These are phyloP conservation scores for Entomortierella lignicola DNA, from an alignment of 192 early-diverging fungal genomes.

Conservation along the genomic window DNA sequence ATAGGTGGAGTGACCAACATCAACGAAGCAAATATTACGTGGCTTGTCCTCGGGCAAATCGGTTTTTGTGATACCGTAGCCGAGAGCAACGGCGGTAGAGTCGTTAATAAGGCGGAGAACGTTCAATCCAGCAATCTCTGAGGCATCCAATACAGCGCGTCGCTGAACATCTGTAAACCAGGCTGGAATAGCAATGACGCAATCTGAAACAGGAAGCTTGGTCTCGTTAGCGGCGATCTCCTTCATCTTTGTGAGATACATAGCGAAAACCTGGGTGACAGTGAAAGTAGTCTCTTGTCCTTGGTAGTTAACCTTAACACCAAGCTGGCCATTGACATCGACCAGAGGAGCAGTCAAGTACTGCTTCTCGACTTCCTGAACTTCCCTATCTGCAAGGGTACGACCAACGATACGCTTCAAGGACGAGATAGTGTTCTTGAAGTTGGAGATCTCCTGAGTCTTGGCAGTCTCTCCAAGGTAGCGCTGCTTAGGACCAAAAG, in stretches of 20 bases:
- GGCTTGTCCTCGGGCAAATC: constrained; percentile 97
- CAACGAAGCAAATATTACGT: constrained; percentile 92
- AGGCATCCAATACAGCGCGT: constrained; percentile 88
- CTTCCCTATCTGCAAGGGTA: constrained; percentile 85
- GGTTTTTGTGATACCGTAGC: constrained; percentile 98
- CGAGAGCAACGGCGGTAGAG: constrained; percentile 93
- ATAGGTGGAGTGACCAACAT: constrained; percentile 93
- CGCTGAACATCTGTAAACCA: constrained; percentile 98
- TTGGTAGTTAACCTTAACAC: constrained; percentile 86
- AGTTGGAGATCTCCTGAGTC: constrained; percentile 96
- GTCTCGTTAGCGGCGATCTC: constrained; percentile 89
- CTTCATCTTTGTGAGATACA: constrained; percentile 96
- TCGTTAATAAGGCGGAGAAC: constrained; percentile 94
- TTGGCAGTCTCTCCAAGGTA: constrained; percentile 97
- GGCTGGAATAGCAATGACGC: constrained; percentile 92
- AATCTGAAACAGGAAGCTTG: constrained; percentile 87
- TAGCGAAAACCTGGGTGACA: constrained; percentile 90
- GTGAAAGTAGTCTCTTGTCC: constrained; percentile 83
- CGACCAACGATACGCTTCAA: constrained; percentile 95
- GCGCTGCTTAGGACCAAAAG: constrained; percentile 95
- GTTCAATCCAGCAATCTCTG: constrained; percentile 91
- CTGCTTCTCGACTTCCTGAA: constrained; percentile 84
- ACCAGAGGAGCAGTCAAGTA: constrained; percentile 86
- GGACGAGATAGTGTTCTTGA: constrained; percentile 92
- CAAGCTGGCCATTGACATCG: constrained; percentile 87